These are phyloP conservation scores for Hypoxylon sp. DNA, from an alignment of 2,329 filamentous ascomycete genomes.

Conservation along the genomic window DNA sequence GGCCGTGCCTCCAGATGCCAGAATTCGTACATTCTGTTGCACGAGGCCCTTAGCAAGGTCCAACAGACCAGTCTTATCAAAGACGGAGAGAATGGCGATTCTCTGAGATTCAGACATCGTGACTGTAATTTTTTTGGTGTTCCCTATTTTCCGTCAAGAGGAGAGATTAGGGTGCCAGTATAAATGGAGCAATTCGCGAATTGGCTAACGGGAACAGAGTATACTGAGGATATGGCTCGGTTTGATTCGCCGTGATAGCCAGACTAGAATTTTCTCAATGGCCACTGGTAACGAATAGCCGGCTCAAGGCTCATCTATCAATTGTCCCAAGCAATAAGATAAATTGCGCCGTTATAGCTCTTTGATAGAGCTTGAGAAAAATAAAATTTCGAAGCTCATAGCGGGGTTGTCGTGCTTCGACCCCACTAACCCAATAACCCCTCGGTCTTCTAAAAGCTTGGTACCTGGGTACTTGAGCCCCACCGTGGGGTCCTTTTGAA, in stretches of 20 bases:
- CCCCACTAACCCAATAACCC: slow-evolving; percentile 37
- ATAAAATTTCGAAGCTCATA: slow-evolving; percentile 38
- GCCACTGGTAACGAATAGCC: not conserved
- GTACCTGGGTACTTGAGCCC: slow-evolving; percentile 25
- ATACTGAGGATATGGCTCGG: slow-evolving; percentile 28
- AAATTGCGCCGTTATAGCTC: slow-evolving; percentile 27
- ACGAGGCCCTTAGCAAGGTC: slow-evolving; percentile 92
- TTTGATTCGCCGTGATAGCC: slow-evolving; percentile 11
- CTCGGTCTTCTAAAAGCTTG: slow-evolving; percentile 8
- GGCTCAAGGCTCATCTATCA: slow-evolving; percentile 5
- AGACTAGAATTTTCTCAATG: slow-evolving; percentile 13
- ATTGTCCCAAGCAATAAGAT: slow-evolving; percentile 29
- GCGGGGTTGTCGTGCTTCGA: slow-evolving; percentile 37
- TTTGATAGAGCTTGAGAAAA: slow-evolving; percentile 27
- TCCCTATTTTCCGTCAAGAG: slow-evolving; percentile 20
- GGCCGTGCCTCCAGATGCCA: slow-evolving; percentile 95
- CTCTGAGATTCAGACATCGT: slow-evolving; percentile 63
- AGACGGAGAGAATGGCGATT: slow-evolving; percentile 95
- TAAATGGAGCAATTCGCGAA: slow-evolving; percentile 21
- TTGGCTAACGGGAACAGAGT: slow-evolving; percentile 18
- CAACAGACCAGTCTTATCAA: slow-evolving; percentile 96
- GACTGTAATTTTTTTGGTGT: slow-evolving; percentile 15
- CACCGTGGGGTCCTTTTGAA: too few species aligned
- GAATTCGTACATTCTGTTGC: slow-evolving; percentile 89
- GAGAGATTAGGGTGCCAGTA: not conserved